Conservation (phyloP, 352 stramenopile species). For the Pythium folliculosum region DNA sequence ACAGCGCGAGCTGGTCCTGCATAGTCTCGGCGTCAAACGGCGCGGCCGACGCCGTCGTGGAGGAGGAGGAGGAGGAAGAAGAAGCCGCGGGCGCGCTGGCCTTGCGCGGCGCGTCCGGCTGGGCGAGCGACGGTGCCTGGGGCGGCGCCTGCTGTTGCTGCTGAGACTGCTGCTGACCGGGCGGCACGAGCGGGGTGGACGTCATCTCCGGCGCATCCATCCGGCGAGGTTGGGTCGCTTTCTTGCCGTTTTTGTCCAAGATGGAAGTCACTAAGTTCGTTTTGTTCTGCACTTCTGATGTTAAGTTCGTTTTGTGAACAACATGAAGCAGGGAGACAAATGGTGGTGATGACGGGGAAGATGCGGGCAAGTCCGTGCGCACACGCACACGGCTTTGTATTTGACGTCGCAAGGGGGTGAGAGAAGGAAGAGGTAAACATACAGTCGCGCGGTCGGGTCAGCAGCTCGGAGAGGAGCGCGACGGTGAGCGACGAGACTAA, state of each 20-base stretch:
- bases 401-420: no score
- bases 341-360: no score
- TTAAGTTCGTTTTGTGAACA: no score
- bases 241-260: no score
- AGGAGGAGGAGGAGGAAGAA: background rate
- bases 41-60: background rate
- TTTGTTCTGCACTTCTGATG: no score
- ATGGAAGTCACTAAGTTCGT: no score
- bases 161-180: constrained; percentile 14
- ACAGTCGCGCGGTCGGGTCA: no score
- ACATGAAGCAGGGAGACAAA: no score
- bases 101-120: constrained; percentile 20
- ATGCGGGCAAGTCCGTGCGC: no score
- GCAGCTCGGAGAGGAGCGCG: no score
- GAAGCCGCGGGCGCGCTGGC: background rate
- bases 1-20: constrained; percentile 61
- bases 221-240: background rate
- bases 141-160: background rate
- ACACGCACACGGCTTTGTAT: no score
- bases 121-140: constrained; percentile 5
- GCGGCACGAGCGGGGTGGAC: constrained; percentile 28
- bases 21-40: constrained; percentile 46
- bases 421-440: no score
- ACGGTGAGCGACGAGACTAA: background rate
- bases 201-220: constrained; percentile 16